phyloP scores from a whole-genome alignment of 2,329 filamentous ascomycete species.

The Aspergillus sp. region DNA sequence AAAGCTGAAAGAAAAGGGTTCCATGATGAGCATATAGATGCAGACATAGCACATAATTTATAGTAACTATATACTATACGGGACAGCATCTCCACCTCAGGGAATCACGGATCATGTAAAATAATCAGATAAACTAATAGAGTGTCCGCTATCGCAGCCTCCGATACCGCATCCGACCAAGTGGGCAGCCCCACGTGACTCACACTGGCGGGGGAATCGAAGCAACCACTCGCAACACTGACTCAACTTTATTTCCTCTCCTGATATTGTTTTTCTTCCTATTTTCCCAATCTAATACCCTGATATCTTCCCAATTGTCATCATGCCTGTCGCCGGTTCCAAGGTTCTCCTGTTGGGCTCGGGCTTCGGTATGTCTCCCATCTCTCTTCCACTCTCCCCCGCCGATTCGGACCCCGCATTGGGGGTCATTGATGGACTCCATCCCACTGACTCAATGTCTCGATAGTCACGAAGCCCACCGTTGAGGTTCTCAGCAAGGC shows the following conservation, averaged over 20 bases:
- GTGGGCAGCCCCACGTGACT: slow-evolving; percentile 27
- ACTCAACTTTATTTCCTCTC: slow-evolving; percentile 15
- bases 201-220: not conserved
- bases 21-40: slow-evolving; percentile 1
- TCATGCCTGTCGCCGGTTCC: slow-evolving; percentile 41
- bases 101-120: not conserved
- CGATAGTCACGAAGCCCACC: slow-evolving; percentile 60
- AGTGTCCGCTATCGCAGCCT: slow-evolving; percentile 8
- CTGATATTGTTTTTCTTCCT: slow-evolving; percentile 18
- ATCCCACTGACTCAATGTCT: not conserved
- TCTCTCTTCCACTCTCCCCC: not conserved
- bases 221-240: not conserved
- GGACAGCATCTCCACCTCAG: not conserved
- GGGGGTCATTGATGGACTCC: not conserved
- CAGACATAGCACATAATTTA: not conserved
- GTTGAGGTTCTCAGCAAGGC: slow-evolving; percentile 63
- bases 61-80: not conserved
- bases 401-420: slow-evolving; percentile 19
- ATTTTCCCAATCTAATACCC: slow-evolving; percentile 16
- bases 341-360: slow-evolving; percentile 44
- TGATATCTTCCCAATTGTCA: slow-evolving; percentile 21
- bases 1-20: not conserved
- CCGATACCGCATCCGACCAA: slow-evolving; percentile 27
- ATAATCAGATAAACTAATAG: not conserved
- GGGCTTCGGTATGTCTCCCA: slow-evolving; percentile 36